A percentile compares a stretch with the other conserved stretches of the same genome.
Conservation (phyloP, 2,329 filamentous ascomycete species). For the Plectosphaerella cucumerina region DNA sequence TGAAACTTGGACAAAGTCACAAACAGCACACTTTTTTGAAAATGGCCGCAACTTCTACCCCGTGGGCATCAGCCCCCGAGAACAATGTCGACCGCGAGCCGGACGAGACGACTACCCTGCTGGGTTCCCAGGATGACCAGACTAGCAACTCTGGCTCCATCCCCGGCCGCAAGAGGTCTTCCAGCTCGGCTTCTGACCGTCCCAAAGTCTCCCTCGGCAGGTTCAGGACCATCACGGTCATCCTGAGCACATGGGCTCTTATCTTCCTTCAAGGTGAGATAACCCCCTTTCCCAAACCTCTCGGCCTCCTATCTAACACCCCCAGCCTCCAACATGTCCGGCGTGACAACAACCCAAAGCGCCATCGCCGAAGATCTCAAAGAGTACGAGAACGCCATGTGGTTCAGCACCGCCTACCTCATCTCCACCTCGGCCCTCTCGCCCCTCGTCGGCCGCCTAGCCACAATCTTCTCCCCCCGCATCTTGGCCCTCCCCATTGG, state of each 20-base stretch:
- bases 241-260: constrained; percentile 48
- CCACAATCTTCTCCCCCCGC: constrained; percentile 68
- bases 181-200: constrained; percentile 5
- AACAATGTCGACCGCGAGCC: no score
- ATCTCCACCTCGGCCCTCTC: constrained; percentile 57
- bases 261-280: constrained; percentile 58
- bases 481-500: constrained; percentile 61
- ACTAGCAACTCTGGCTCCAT: neutral
- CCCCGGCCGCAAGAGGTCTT: neutral
- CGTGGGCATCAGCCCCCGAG: no score
- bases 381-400: constrained; percentile 68
- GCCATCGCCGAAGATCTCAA: constrained; percentile 70
- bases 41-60: no score
- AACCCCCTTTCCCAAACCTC: neutral
- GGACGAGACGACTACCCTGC: constrained; percentile 10
- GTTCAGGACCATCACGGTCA: constrained; percentile 38
- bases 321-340: constrained; percentile 66
- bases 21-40: no score
- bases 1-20: no score
- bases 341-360: constrained; percentile 78
- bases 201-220: constrained; percentile 19
- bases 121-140: constrained; percentile 5
- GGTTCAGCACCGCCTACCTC: constrained; percentile 78
- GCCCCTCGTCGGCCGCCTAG: constrained; percentile 67
- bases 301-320: constrained; percentile 3